Conservation (phyloP, 768 basidiomycete genomes). For the Russula abietina region DNA sequence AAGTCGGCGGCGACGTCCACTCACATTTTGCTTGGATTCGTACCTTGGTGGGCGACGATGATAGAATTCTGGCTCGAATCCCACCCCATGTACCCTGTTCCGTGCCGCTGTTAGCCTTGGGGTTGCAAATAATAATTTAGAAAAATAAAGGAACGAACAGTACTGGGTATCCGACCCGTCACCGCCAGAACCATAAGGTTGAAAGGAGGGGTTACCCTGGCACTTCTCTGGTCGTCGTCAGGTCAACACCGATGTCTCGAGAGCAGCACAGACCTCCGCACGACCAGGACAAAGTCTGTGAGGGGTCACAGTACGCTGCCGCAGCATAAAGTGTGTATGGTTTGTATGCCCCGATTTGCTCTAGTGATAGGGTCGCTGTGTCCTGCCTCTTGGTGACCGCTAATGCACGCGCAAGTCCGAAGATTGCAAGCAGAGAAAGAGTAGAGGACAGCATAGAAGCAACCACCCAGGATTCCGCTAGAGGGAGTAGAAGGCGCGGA, state of each 20-base stretch:
- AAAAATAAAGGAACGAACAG: constrained; percentile 1
- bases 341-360: constrained; percentile 39
- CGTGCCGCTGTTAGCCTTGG: constrained; percentile 36
- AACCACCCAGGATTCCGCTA: neutral
- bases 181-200: constrained; percentile 39
- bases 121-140: constrained; percentile 24
- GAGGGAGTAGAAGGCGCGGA: no score
- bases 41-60: constrained; percentile 61
- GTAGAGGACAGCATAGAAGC: neutral
- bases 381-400: neutral
- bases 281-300: constrained; percentile 42
- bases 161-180: constrained; percentile 1
- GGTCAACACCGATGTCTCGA: neutral
- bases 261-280: constrained; percentile 42
- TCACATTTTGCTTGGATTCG: constrained; percentile 50
- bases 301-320: constrained; percentile 44
- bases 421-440: neutral
- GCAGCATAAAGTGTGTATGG: constrained; percentile 49
- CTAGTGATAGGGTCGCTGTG: neutral
- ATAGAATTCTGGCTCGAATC: constrained; percentile 46
- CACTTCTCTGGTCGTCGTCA: constrained; percentile 36
- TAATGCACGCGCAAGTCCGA: neutral
- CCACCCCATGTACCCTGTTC: constrained; percentile 47
- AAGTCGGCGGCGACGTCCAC: constrained; percentile 22
- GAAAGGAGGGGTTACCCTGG: constrained; percentile 40